phyloP scores from a whole-genome alignment of 108 stramenopile genomes.

The Seminavis robusta region DNA sequence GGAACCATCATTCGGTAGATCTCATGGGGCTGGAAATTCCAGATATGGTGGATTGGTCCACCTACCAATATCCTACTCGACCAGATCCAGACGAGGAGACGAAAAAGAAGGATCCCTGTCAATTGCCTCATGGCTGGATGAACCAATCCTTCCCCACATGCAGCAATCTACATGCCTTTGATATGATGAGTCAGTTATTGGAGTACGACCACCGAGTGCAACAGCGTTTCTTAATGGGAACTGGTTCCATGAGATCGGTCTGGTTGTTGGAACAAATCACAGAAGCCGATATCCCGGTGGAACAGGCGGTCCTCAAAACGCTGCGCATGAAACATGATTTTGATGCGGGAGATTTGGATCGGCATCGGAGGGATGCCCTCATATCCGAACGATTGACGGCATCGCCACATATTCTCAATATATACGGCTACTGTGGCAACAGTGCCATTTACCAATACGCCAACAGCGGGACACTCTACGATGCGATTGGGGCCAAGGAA shows the following conservation, averaged over 20 bases:
- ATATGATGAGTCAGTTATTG: constrained; percentile 5
- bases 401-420: constrained; percentile 58
- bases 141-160: constrained; percentile 61
- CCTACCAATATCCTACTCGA: too few species aligned
- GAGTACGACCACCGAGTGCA: too few species aligned
- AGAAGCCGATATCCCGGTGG: constrained; percentile 15
- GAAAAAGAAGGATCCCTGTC: too few species aligned
- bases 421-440: constrained; percentile 71
- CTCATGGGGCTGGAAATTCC: too few species aligned
- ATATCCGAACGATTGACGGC: constrained; percentile 70
- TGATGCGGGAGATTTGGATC: constrained; percentile 41
- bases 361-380: constrained; percentile 64
- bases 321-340: constrained; percentile 46
- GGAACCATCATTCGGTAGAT: too few species aligned
- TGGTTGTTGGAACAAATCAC: constrained; percentile 48
- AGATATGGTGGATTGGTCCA: too few species aligned
- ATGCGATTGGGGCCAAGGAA: neutral
- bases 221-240: constrained; percentile 5
- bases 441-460: constrained; percentile 51
- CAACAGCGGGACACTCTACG: neutral
- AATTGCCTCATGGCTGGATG: constrained; percentile 75
- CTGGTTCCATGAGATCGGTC: constrained; percentile 46
- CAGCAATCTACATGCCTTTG: constrained; percentile 71
- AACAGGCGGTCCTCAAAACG: constrained; percentile 40
- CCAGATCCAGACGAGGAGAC: too few species aligned